A percentile compares a stretch with the other conserved stretches of the same genome.
Evolutionary conservation across 1,139 yeast genomes (phyloP).

Genomic region (Suhomyces ambrosiae): DNA sequence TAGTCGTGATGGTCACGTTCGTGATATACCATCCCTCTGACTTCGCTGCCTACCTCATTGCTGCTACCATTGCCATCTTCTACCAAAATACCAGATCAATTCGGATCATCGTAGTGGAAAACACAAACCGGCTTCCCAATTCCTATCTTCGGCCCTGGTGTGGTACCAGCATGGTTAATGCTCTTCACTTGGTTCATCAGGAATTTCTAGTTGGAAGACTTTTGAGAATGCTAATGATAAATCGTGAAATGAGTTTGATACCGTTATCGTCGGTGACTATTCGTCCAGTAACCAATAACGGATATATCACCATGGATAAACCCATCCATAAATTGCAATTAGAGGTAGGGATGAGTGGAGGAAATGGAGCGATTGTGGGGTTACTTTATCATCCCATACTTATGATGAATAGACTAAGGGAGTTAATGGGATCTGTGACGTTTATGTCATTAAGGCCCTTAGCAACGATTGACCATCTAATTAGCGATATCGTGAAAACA

Average conservation of each 20-base stretch:
- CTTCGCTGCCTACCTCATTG: slow-evolving; percentile 22
- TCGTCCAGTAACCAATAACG: neutral
- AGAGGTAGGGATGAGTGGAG: neutral
- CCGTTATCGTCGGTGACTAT: slow-evolving; percentile 3
- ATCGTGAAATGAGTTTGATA: too few species aligned
- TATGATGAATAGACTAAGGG: slow-evolving; percentile 1
- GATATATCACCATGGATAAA: slow-evolving; percentile 3
- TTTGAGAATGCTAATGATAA: too few species aligned
- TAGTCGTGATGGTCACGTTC: slow-evolving; percentile 7
- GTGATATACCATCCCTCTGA: slow-evolving; percentile 19
- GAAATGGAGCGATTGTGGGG: slow-evolving; percentile 2
- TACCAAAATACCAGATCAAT: slow-evolving; percentile 12
- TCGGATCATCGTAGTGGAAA: slow-evolving; percentile 17
- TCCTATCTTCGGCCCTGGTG: slow-evolving; percentile 27
- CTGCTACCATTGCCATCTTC: slow-evolving; percentile 15
- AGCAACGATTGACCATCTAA: slow-evolving; percentile 7
- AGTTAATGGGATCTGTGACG: neutral
- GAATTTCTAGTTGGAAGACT: slow-evolving; percentile 13
- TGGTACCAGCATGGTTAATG: slow-evolving; percentile 24
- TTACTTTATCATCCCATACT: slow-evolving; percentile 9
- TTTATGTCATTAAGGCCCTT: slow-evolving; percentile 4
- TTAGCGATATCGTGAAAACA: slow-evolving; percentile 1
- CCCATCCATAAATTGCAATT: slow-evolving; percentile 5
- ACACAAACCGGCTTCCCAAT: slow-evolving; percentile 4
- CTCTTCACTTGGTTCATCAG: slow-evolving; percentile 12